Evolutionary conservation across 805 yeast species (phyloP), one percentile per base, ranked within the genome.

Genomic region (Wickerhamomyces ciferrii): DNA sequence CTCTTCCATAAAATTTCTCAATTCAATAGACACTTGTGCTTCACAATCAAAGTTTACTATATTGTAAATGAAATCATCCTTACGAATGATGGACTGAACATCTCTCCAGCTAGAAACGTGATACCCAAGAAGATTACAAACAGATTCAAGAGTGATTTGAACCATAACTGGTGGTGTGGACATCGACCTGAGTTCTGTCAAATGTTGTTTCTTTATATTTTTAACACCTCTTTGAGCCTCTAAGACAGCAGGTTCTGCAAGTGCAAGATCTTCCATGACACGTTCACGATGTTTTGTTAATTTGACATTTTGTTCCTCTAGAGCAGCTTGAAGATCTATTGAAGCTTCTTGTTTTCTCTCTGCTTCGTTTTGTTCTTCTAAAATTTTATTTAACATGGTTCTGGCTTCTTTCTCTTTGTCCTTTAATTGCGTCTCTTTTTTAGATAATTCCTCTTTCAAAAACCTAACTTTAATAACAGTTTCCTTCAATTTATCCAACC

Each of bases 171-270:
- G 98, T 0, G 98, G 98, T 49, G 88, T 88, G 7, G 78, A 66
- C 95, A 92, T 87, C 14, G 96, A 83, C 58, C 96, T 70, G 25
- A 92, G 69, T 63, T 92, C 98, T 1, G 96, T 87, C 38, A 92
- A 70, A 58, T 92, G 97, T 49, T 87, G 95, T 61, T 92, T 92
- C 64, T 90, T 89, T 50, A 92, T 92, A 55, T 88, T 86, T 53
- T 86, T 85, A n/a, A 92, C 98, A 15, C 96, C 96, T 49, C 77
- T 70, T 56, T 85, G 86, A 0, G 98, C 98, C 51, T 85, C 95
- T 3, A 77, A 46, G 7, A 91, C 84, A 0, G 94, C 84, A 0
- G 97, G 97, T 57, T 89, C 94, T 0, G 91, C 96, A 6, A 71
- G 66, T 15, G 77, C 81, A n/a, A 92, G 70, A 46, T 88, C 92